Evolutionary conservation across 208 protist genomes (phyloP), one percentile per base, ranked within the genome.

Genomic region (Lotmaria passim): DNA sequence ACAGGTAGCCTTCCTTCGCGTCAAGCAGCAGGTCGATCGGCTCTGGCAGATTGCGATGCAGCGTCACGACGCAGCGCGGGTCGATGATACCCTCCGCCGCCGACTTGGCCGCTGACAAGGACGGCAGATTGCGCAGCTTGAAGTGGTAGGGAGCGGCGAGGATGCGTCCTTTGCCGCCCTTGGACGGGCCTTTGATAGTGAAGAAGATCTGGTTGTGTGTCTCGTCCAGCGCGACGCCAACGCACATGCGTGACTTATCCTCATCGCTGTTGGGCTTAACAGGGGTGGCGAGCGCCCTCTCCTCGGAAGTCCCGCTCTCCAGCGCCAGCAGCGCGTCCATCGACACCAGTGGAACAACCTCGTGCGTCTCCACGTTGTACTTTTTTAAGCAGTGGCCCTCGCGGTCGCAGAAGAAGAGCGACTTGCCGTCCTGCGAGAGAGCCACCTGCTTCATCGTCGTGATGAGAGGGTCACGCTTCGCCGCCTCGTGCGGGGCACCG

Each of bases 351-450:
- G 67, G 75, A 36, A 85, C 75, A 26, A 81, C 62, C 58, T 85
- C 80, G 26, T 71, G 56, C 47, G 80, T 81, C 31, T 69, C 56
- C 11, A 52, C 43, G 58, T 85, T 85, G 69, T 81, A 81, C 80
- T 85, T 81, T 55, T 79, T 72, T 41, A 85, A 66, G 30, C 61
- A 47, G 59, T 85, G 80, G 43, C 80, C 80, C 43, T 85, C 75
- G 30, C 80, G 74, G 55, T 85, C 80, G 48, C 75, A 85, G 63
- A 79, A 78, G 58, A 85, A 85, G 39, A 85, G 30, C 24, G 67
- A n/a, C 30, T 51, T 58, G 36, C 71, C 66, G 46, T 85, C 67
- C 1, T 33, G 6, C 7, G 66, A 56, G 11, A 85, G 24, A n/a
- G 57, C 59, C 26, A 80, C 24, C 68, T 85, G 80, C 71, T 85